These are phyloP conservation scores for Podila clonocystis DNA, from an alignment of 192 early-diverging fungal genomes.

Conservation along the genomic window DNA sequence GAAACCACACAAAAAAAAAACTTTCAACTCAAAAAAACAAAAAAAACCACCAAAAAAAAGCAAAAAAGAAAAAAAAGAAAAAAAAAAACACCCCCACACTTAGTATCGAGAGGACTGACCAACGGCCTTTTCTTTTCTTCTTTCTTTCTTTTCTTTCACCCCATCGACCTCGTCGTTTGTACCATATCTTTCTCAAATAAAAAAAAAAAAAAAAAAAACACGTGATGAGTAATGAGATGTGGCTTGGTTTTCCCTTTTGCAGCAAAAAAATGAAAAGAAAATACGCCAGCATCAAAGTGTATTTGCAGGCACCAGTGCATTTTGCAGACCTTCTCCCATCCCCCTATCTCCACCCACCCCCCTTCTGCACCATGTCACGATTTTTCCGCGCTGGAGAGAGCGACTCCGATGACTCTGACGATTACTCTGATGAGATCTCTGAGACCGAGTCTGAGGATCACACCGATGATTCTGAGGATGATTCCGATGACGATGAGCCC, in stretches of 20 bases:
- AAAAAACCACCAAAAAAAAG: background rate
- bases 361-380: constrained; percentile 75
- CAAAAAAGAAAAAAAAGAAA: background rate
- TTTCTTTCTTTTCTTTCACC: background rate
- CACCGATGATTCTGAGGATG: constrained; percentile 50
- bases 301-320: background rate
- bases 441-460: constrained; percentile 54
- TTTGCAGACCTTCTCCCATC: background rate
- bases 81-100: too few species aligned
- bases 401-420: constrained; percentile 72
- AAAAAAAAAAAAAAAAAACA: too few species aligned
- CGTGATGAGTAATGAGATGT: too few species aligned
- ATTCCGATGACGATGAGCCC: constrained; percentile 63
- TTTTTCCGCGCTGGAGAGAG: constrained; percentile 84
- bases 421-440: constrained; percentile 64
- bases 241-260: too few species aligned
- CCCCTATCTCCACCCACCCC: background rate
- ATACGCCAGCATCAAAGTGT: background rate
- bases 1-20: background rate
- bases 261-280: background rate
- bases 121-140: background rate
- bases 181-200: background rate
- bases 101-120: too few species aligned
- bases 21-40: background rate
- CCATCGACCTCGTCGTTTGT: background rate